Conservation (phyloP, 108 stramenopile species). For the Epipyxis sp. region DNA sequence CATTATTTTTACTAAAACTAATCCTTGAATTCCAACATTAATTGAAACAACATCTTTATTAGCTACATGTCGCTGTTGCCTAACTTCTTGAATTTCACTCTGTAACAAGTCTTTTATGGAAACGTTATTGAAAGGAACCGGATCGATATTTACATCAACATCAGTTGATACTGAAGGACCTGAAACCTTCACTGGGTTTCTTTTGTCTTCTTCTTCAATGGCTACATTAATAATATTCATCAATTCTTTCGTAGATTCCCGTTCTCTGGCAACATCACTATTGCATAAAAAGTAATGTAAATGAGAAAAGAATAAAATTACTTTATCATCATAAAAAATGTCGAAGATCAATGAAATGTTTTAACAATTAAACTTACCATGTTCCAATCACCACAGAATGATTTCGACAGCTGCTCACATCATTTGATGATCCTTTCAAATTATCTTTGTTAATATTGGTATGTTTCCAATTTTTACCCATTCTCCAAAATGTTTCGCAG, state of each 20-base stretch:
- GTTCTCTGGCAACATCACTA: slow-evolving; percentile 1
- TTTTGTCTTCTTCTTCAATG: neutral
- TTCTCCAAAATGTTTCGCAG: neutral
- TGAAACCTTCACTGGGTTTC: neutral
- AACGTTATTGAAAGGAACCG: no score
- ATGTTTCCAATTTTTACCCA: slow-evolving; percentile 12
- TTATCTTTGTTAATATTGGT: neutral
- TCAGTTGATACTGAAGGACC: neutral
- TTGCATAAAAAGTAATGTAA: no score
- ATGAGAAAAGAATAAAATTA: no score
- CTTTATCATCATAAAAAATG: no score
- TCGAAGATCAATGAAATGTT: no score
- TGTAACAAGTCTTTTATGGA: slow-evolving; percentile 2
- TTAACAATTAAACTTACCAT: no score
- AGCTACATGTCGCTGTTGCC: neutral
- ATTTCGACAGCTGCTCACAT: neutral
- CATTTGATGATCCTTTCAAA: slow-evolving; percentile 4
- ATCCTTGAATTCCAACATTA: neutral
- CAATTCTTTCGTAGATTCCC: neutral
- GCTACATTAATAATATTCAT: neutral
- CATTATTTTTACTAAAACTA: neutral
- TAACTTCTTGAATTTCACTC: neutral
- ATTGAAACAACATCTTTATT: neutral
- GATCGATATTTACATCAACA: neutral
- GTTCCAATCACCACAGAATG: neutral